These are phyloP conservation scores for Elaeagnus macrophylla DNA, from an alignment of 306 rosid genomes.

Conservation along the genomic window DNA sequence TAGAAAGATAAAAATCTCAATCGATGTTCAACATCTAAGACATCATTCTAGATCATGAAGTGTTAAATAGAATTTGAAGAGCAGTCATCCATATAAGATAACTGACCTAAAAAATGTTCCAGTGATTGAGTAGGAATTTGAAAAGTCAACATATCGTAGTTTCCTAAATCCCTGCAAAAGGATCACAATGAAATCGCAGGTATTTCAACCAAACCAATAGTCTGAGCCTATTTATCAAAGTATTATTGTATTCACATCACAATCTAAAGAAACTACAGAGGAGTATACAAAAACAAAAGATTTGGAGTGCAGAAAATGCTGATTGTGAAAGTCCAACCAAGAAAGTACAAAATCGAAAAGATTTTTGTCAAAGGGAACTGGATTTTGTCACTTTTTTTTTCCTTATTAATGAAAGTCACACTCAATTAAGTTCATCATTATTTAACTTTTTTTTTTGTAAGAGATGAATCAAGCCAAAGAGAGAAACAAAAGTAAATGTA, in stretches of 20 bases:
- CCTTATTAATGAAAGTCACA: too few relatives aligned
- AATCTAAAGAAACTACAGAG: constrained; percentile 2
- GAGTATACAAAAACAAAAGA: not conserved
- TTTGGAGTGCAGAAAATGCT: not conserved
- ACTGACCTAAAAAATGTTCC: constrained; percentile 83
- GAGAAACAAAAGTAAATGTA: too few relatives aligned
- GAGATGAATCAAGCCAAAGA: too few relatives aligned
- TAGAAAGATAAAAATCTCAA: constrained; percentile 16
- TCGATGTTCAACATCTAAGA: not conserved
- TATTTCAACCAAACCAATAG: constrained; percentile 1
- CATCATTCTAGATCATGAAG: not conserved
- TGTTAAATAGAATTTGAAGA: constrained; percentile 6
- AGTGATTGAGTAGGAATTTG: constrained; percentile 88
- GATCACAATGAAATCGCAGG: constrained; percentile 4
- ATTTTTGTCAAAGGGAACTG: too few relatives aligned
- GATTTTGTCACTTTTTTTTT: too few relatives aligned
- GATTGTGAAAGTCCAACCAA: not conserved
- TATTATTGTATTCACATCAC: not conserved
- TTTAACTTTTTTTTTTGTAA: too few relatives aligned
- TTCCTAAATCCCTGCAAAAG: constrained; percentile 69
- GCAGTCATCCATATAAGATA: constrained; percentile 5
- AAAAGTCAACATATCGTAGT: constrained; percentile 77
- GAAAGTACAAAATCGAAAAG: too few relatives aligned
- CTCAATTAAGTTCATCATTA: too few relatives aligned
- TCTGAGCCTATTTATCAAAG: not conserved